Conservation (phyloP, 78 protist genomes). For the Dictyostelium discoideum region dicty_2.7 NC_007089.4:4551001-4551500, state of each 20-base stretch:
- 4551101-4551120: slow-evolving; percentile 93
- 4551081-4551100: slow-evolving; percentile 92
- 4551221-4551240: too few species aligned
- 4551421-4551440: not conserved
- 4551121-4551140: slow-evolving; percentile 75
- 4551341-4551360: not conserved
- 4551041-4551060: slow-evolving; percentile 96
- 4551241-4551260: too few species aligned
- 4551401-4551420: not conserved
- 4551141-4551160: not conserved
- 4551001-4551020: slow-evolving; percentile 87
- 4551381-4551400: not conserved
- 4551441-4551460: slow-evolving; percentile 14
- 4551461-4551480: not conserved
- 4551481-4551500: not conserved
- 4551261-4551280: not conserved
- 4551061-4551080: slow-evolving; percentile 79
- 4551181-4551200: too few species aligned
- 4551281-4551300: not conserved
- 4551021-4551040: slow-evolving; percentile 94
- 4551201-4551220: too few species aligned
- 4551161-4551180: not conserved
- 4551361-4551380: not conserved
- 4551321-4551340: not conserved
- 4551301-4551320: not conserved